These are phyloP conservation scores for Ustilago nuda DNA, from an alignment of 1,284 basidiomycete species.

Conservation along the genomic window DNA sequence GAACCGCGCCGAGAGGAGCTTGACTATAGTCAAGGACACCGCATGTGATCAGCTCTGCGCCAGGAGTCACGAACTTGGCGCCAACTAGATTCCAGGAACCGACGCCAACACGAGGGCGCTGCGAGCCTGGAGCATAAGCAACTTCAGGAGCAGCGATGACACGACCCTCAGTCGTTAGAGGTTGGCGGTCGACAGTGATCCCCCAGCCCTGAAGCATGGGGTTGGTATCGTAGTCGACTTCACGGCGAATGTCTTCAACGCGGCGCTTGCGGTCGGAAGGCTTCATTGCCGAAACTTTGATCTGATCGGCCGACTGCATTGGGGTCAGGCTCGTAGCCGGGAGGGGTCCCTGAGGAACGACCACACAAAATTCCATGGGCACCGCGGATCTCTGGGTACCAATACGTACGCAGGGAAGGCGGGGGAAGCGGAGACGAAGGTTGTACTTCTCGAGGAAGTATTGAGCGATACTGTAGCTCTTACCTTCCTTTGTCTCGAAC, in stretches of 20 bases:
- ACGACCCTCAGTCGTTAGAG: slow-evolving; percentile 68
- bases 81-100: slow-evolving; percentile 57
- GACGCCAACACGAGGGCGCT: slow-evolving; percentile 68
- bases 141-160: slow-evolving; percentile 66
- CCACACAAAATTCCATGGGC: slow-evolving; percentile 50
- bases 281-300: slow-evolving; percentile 32
- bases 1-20: slow-evolving; percentile 8
- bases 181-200: slow-evolving; percentile 66
- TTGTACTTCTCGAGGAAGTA: slow-evolving; percentile 57
- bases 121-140: slow-evolving; percentile 44
- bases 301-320: slow-evolving; percentile 45
- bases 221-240: slow-evolving; percentile 50
- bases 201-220: slow-evolving; percentile 68
- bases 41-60: slow-evolving; percentile 38
- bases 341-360: slow-evolving; percentile 44
- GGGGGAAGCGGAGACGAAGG: slow-evolving; percentile 33
- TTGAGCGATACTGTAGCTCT: slow-evolving; percentile 20
- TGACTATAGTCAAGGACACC: slow-evolving; percentile 52
- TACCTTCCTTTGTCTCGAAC: slow-evolving; percentile 43
- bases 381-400: slow-evolving; percentile 37
- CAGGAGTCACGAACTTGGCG: slow-evolving; percentile 36
- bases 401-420: slow-evolving; percentile 49
- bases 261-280: slow-evolving; percentile 41
- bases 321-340: slow-evolving; percentile 45
- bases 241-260: slow-evolving; percentile 40